Conservation (phyloP, 345 rosid genomes). For the Populus davidiana region DNA sequence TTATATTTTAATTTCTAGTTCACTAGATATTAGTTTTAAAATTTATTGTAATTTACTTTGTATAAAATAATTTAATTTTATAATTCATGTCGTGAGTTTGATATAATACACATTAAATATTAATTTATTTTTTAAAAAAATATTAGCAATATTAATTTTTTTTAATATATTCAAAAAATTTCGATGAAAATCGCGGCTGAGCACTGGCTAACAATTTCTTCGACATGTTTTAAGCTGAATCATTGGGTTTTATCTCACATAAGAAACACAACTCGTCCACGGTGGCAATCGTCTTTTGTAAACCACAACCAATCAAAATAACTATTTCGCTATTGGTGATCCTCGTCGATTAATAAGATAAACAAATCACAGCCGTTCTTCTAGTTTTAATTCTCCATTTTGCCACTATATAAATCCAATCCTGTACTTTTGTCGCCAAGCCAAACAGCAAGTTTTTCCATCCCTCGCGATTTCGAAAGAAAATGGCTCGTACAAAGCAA, state of each 20-base stretch:
- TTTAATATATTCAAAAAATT: too few relatives aligned
- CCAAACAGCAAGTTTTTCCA: neutral
- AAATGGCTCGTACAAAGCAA: conserved; percentile 57
- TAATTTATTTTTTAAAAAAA: too few relatives aligned
- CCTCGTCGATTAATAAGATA: neutral
- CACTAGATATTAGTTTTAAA: too few relatives aligned
- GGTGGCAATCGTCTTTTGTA: neutral
- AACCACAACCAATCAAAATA: conserved; percentile 1
- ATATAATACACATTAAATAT: too few relatives aligned
- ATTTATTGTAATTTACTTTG: too few relatives aligned
- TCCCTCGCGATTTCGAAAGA: neutral
- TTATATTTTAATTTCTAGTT: too few relatives aligned
- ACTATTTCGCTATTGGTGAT: neutral
- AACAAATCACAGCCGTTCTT: neutral
- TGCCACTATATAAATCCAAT: neutral
- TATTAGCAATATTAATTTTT: too few relatives aligned
- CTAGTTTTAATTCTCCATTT: neutral
- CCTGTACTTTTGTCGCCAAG: neutral
- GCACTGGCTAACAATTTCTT: too few relatives aligned
- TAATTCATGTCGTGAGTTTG: fast-evolving
- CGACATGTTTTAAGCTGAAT: neutral
- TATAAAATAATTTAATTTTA: too few relatives aligned
- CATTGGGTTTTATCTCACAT: neutral
- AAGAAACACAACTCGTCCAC: conserved; percentile 10
- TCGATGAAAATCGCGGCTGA: too few relatives aligned